These are phyloP conservation scores for Aplosporella prunicola DNA, from an alignment of 2,329 filamentous ascomycete genomes.

Conservation along the genomic window DNA sequence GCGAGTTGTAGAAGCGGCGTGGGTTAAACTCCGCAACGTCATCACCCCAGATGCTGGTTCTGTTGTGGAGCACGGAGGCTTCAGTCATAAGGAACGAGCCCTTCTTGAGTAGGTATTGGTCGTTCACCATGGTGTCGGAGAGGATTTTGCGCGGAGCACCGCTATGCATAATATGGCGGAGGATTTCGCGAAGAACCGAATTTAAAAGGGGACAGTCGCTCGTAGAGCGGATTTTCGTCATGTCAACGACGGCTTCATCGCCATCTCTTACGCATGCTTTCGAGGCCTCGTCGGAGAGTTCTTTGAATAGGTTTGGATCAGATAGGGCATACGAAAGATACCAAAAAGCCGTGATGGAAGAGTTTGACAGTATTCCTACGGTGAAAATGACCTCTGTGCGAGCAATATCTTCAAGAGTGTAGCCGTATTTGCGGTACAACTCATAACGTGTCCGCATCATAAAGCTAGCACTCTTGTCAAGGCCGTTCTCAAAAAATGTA, in stretches of 20 bases:
- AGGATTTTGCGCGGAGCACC: background rate
- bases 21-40: conserved; percentile 35
- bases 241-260: background rate
- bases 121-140: background rate
- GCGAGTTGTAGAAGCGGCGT: background rate
- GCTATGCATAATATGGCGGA: background rate
- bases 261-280: background rate
- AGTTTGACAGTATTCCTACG: too few species aligned
- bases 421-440: background rate
- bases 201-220: background rate
- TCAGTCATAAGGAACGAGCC: conserved; percentile 37
- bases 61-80: conserved; percentile 35
- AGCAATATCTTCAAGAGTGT: background rate
- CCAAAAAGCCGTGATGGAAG: conserved; percentile 1
- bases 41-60: conserved; percentile 36
- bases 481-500: background rate
- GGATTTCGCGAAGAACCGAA: background rate
- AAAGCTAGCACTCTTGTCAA: background rate
- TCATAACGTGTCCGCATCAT: background rate
- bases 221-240: background rate
- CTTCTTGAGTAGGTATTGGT: conserved; percentile 20
- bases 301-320: background rate
- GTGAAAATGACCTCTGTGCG: background rate
- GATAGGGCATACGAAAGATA: background rate
- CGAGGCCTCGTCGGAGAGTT: background rate